A percentile compares a stretch with the other conserved stretches of the same genome.
Evolutionary conservation across 148 eudicot species (phyloP).

Genomic region (Amaranthus hypochondriacus): DNA sequence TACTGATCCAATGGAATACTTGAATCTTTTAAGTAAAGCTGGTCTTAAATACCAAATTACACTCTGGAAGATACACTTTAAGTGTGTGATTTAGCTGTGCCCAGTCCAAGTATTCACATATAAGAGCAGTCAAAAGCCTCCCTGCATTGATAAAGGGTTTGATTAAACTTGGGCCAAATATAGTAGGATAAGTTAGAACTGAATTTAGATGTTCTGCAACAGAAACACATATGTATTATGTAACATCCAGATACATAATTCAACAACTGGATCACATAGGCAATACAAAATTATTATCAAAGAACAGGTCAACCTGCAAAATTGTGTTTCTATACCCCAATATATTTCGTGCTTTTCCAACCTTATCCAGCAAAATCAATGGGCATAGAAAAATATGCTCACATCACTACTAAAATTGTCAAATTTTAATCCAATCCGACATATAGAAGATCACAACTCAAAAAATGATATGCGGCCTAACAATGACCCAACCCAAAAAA

Average conservation of each 20-base stretch:
- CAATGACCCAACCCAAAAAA: too few relatives aligned
- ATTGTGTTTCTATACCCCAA: background rate
- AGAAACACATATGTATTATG: conserved; percentile 1
- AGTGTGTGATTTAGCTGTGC: conserved; percentile 80
- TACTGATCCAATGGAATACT: background rate
- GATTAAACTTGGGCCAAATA: background rate
- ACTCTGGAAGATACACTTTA: conserved; percentile 90
- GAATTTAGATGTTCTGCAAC: background rate
- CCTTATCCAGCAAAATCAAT: background rate
- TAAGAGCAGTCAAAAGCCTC: conserved; percentile 75
- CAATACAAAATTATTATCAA: background rate
- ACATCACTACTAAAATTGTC: too few relatives aligned
- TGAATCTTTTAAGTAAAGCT: background rate
- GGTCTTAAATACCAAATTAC: conserved; percentile 67
- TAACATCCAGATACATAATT: background rate
- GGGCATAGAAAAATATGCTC: background rate
- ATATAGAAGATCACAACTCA: too few relatives aligned
- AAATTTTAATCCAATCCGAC: too few relatives aligned
- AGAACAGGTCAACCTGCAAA: background rate
- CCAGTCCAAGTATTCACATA: conserved; percentile 98
- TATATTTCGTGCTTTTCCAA: too few relatives aligned
- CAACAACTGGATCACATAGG: background rate
- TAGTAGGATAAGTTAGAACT: background rate
- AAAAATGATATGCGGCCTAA: too few relatives aligned
- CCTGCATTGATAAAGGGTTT: conserved; percentile 45